Evolutionary conservation across 768 basidiomycete species (phyloP).

Genomic region (Hericium erinaceus): DNA sequence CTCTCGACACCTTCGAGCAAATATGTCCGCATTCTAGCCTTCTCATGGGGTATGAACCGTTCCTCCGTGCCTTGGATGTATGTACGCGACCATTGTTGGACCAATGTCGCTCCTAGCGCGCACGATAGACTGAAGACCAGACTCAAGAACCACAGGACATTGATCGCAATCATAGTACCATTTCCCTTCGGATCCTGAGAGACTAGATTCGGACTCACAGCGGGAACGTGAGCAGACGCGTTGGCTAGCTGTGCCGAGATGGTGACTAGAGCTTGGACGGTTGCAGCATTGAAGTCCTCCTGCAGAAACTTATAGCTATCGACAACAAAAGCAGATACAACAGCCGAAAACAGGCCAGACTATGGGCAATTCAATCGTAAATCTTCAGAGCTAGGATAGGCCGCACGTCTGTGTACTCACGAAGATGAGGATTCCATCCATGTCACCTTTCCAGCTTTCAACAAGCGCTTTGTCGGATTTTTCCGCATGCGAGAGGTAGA

Average conservation of each 20-base stretch:
- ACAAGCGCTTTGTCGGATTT: constrained; percentile 4
- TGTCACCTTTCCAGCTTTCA: constrained; percentile 5
- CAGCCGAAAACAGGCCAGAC: constrained; percentile 7
- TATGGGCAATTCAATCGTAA: not conserved
- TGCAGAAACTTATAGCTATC: constrained; percentile 1
- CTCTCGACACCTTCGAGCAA: constrained; percentile 4
- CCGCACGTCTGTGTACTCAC: not conserved
- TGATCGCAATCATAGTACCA: not conserved
- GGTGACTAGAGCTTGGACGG: not conserved
- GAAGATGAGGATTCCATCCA: constrained; percentile 1
- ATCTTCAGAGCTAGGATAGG: not conserved
- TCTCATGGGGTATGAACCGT: constrained; percentile 1
- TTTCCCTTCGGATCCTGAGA: not conserved
- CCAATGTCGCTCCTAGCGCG: constrained; percentile 7
- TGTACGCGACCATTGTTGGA: constrained; percentile 8
- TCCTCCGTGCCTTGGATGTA: constrained; percentile 4
- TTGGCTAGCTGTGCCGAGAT: not conserved
- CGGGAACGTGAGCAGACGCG: not conserved
- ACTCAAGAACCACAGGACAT: constrained; percentile 10
- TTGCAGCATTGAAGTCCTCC: not conserved
- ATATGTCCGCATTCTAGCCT: constrained; percentile 3
- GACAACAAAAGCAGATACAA: constrained; percentile 4
- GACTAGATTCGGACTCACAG: not conserved
- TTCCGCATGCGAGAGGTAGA: constrained; percentile 3
- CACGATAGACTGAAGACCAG: constrained; percentile 5